Percentiles rank a stretch among this genome's conserved stretches.
Conservation (phyloP, 768 basidiomycete genomes). For the Kwoniella dendrophila region DNA sequence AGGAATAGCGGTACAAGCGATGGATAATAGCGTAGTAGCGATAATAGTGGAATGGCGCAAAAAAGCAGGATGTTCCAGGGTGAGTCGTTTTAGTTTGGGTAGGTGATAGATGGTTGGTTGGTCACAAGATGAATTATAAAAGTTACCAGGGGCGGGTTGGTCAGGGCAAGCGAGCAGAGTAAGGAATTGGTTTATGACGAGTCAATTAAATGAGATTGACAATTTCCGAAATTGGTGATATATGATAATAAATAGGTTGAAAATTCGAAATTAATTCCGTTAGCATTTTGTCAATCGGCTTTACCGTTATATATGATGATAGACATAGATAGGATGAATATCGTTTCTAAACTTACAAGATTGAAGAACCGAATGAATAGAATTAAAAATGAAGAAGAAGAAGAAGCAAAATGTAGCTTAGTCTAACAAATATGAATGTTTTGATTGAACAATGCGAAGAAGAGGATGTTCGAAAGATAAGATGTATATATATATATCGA, state of each 20-base stretch:
- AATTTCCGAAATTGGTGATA: slow-evolving; percentile 3
- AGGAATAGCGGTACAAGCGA: background rate
- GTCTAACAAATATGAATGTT: too few species aligned
- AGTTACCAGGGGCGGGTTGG: background rate
- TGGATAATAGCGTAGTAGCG: too few species aligned
- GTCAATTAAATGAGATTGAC: background rate
- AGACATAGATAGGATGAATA: background rate
- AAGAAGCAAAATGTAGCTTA: too few species aligned
- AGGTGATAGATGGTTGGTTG: slow-evolving; percentile 1
- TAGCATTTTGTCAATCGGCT: background rate
- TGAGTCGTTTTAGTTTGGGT: slow-evolving; percentile 17
- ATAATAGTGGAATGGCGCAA: slow-evolving; percentile 19
- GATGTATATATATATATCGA: background rate
- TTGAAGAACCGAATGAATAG: background rate
- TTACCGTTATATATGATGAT: background rate
- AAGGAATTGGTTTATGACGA: background rate
- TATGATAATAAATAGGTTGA: background rate
- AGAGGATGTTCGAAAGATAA: background rate
- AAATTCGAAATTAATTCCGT: background rate
- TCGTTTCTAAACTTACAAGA: background rate
- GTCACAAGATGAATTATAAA: background rate
- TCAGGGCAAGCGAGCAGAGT: background rate
- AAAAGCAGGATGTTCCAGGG: slow-evolving; percentile 27
- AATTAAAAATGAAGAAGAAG: background rate
- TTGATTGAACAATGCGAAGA: background rate